Percentiles rank a stretch among this genome's conserved stretches.
phyloP scores from a whole-genome alignment of 1,284 basidiomycete species.

The Mycosarcoma mackinlayi region DNA sequence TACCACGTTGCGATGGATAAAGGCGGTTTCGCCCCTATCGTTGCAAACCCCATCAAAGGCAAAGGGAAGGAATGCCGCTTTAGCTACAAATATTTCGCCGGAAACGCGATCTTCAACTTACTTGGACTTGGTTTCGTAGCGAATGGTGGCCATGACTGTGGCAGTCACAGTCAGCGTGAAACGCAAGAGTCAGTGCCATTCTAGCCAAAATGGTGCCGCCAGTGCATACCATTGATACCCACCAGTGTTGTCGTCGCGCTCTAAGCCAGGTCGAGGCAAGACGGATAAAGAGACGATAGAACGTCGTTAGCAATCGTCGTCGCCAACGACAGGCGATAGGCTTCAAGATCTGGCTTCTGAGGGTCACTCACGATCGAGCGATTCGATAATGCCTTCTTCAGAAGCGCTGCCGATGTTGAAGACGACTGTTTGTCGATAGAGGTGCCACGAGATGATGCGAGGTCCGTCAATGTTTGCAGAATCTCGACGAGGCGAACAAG shows the following conservation, averaged over 20 bases:
- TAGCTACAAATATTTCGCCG: background rate
- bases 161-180: background rate
- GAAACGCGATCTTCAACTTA: constrained; percentile 1
- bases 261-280: background rate
- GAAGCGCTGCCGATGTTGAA: constrained; percentile 36
- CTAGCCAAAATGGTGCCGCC: too few relatives aligned
- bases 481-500: too few relatives aligned
- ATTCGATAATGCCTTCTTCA: constrained; percentile 33
- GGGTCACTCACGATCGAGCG: constrained; percentile 23
- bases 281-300: background rate
- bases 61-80: background rate
- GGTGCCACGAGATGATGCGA: too few relatives aligned
- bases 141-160: constrained; percentile 32
- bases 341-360: too few relatives aligned
- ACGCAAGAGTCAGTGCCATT: background rate
- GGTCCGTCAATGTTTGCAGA: too few relatives aligned
- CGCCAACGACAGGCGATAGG: background rate
- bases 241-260: constrained; percentile 24
- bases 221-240: background rate
- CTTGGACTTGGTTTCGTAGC: constrained; percentile 22
- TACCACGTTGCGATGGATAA: constrained; percentile 31
- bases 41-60: background rate
- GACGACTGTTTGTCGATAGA: too few relatives aligned
- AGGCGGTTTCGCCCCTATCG: constrained; percentile 6
- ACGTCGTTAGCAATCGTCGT: background rate